Percentiles rank a stretch among this genome's conserved stretches.
phyloP scores from a whole-genome alignment of 2,329 filamentous ascomycete species.

The Xylaria multiplex region DNA sequence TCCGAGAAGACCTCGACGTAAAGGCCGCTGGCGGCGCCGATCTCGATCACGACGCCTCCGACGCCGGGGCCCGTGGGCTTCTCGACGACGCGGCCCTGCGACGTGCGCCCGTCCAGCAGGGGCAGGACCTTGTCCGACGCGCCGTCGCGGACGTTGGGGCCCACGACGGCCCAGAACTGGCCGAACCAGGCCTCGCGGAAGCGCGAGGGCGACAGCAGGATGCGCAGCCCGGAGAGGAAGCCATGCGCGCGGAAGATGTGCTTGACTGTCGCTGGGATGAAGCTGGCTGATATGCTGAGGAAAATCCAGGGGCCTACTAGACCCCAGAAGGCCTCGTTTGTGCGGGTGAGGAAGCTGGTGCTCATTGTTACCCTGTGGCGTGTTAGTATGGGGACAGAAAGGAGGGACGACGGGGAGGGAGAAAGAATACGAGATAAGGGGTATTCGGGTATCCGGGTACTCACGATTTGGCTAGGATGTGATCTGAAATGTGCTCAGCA shows the following conservation, averaged over 20 bases:
- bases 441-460: neutral
- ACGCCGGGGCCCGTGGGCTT: slow-evolving; percentile 53
- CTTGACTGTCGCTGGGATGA: slow-evolving; percentile 62
- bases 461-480: neutral
- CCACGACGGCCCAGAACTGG: slow-evolving; percentile 67
- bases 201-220: slow-evolving; percentile 50
- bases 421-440: no score
- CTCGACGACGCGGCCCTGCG: slow-evolving; percentile 51
- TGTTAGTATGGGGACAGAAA: neutral
- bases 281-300: slow-evolving; percentile 58
- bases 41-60: slow-evolving; percentile 66
- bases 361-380: slow-evolving; percentile 22
- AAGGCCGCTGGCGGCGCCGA: slow-evolving; percentile 69
- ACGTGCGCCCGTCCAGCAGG: slow-evolving; percentile 62
- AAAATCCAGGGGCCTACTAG: slow-evolving; percentile 64
- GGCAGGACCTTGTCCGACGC: slow-evolving; percentile 60
- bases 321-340: slow-evolving; percentile 44
- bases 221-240: slow-evolving; percentile 43
- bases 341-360: slow-evolving; percentile 32
- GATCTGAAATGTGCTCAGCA: neutral
- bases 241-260: slow-evolving; percentile 51
- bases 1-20: slow-evolving; percentile 65
- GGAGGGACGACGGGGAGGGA: neutral
- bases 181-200: slow-evolving; percentile 67
- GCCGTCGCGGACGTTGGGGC: slow-evolving; percentile 59